A percentile compares a stretch with the other conserved stretches of the same genome.
Evolutionary conservation across 2,329 filamentous ascomycete genomes (phyloP).

Genomic region (Diaporthe ilicicola): DNA sequence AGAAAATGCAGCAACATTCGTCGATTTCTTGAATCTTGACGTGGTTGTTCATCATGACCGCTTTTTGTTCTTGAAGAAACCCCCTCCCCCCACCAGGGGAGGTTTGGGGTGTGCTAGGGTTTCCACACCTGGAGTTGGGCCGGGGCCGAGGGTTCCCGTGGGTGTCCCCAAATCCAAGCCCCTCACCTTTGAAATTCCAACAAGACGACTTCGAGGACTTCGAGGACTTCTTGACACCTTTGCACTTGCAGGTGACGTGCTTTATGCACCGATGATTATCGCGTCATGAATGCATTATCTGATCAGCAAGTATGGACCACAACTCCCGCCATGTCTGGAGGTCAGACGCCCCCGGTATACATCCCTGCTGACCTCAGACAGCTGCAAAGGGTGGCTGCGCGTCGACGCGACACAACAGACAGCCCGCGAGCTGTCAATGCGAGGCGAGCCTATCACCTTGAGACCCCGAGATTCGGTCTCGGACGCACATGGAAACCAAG

Average conservation of each 20-base stretch:
- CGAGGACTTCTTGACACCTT: background rate
- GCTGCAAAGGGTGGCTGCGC: background rate
- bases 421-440: slow-evolving; percentile 4
- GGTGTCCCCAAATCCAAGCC: no score
- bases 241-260: background rate
- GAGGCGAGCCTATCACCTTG: background rate
- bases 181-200: background rate
- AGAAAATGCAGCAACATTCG: no score
- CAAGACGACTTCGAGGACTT: background rate
- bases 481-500: background rate
- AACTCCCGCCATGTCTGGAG: background rate
- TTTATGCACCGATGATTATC: background rate
- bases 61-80: no score
- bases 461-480: background rate
- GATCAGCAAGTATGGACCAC: no score
- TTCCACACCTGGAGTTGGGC: no score
- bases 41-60: no score
- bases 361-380: no score
- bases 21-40: no score
- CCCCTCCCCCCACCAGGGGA: no score
- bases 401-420: background rate
- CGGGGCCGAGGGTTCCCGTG: no score
- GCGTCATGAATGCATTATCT: background rate
- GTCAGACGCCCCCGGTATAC: no score
- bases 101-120: no score